These are phyloP conservation scores for Hymenotorrendiella dingleyae DNA, from an alignment of 2,329 filamentous ascomycete species.

Conservation along the genomic window DNA sequence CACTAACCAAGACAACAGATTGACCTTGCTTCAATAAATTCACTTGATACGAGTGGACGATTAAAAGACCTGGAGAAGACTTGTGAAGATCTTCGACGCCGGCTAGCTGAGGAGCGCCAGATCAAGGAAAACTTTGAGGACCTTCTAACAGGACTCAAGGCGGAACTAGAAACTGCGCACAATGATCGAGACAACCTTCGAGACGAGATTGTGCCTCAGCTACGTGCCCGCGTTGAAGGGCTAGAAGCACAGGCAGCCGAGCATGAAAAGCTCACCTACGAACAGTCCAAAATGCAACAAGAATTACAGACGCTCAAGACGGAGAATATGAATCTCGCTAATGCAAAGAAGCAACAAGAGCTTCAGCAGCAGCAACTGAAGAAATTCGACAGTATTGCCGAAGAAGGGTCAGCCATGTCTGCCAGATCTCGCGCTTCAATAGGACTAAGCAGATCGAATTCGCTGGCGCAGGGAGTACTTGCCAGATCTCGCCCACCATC, in stretches of 20 bases:
- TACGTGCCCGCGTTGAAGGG: conserved; percentile 70
- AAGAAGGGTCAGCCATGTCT: conserved; percentile 43
- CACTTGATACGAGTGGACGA: conserved; percentile 50
- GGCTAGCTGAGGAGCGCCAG: conserved; percentile 76
- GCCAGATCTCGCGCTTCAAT: conserved; percentile 26
- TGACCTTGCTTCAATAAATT: conserved; percentile 47
- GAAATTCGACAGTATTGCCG: conserved; percentile 55
- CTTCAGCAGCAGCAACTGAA: conserved; percentile 37
- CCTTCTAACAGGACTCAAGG: conserved; percentile 74
- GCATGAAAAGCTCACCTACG: conserved; percentile 68
- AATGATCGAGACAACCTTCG: conserved; percentile 90
- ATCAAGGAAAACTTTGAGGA: conserved; percentile 94
- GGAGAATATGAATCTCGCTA: conserved; percentile 52
- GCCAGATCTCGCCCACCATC: conserved; percentile 30
- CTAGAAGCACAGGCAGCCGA: conserved; percentile 70
- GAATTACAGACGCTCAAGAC: conserved; percentile 67
- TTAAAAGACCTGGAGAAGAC: conserved; percentile 73
- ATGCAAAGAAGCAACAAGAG: conserved; percentile 43
- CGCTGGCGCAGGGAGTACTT: conserved; percentile 42
- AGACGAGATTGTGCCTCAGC: conserved; percentile 77
- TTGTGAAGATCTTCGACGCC: conserved; percentile 76
- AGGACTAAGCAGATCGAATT: conserved; percentile 60
- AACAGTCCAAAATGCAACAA: conserved; percentile 80
- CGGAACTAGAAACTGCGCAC: conserved; percentile 73
- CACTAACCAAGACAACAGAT: conserved; percentile 22